Evolutionary conservation across 1,284 basidiomycete genomes (phyloP).

Genomic region (Naganishia sp.): DNA sequence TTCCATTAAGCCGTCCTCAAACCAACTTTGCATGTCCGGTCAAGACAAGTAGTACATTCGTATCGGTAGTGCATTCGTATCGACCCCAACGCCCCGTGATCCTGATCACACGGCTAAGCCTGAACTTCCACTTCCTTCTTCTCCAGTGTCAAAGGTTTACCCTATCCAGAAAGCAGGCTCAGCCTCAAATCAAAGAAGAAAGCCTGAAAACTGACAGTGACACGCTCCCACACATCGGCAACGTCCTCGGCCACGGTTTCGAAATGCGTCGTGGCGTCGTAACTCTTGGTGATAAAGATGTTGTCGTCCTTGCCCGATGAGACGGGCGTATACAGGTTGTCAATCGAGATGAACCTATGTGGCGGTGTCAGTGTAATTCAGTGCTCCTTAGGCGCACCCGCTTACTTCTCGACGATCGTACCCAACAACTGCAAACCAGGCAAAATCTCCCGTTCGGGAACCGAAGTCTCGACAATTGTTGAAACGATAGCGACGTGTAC

Average conservation of each 20-base stretch:
- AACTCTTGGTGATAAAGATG: constrained; percentile 95
- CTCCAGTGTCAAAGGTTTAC: constrained; percentile 52
- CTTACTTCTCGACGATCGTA: constrained; percentile 90
- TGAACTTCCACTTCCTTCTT: constrained; percentile 52
- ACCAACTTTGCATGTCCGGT: not conserved
- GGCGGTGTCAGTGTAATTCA: not conserved
- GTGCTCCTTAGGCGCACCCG: constrained; percentile 27
- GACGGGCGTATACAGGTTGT: constrained; percentile 86
- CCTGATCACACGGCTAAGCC: constrained; percentile 29
- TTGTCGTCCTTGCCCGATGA: constrained; percentile 70
- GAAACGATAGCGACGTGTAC: constrained; percentile 96
- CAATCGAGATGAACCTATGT: constrained; percentile 82
- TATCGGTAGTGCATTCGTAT: not conserved
- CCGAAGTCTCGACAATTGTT: constrained; percentile 94
- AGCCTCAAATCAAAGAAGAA: not conserved
- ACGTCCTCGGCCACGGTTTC: constrained; percentile 97
- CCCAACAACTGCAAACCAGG: constrained; percentile 92
- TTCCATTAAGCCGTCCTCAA: no score
- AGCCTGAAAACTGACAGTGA: constrained; percentile 60
- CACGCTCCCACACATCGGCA: constrained; percentile 85
- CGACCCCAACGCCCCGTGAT: no score
- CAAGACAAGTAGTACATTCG: not conserved
- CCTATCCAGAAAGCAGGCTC: constrained; percentile 32
- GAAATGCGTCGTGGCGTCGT: constrained; percentile 98
- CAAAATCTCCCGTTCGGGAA: constrained; percentile 86